Conservation (phyloP, 371 early-diverging fungal genomes). For the Coemansia sp. region DNA sequence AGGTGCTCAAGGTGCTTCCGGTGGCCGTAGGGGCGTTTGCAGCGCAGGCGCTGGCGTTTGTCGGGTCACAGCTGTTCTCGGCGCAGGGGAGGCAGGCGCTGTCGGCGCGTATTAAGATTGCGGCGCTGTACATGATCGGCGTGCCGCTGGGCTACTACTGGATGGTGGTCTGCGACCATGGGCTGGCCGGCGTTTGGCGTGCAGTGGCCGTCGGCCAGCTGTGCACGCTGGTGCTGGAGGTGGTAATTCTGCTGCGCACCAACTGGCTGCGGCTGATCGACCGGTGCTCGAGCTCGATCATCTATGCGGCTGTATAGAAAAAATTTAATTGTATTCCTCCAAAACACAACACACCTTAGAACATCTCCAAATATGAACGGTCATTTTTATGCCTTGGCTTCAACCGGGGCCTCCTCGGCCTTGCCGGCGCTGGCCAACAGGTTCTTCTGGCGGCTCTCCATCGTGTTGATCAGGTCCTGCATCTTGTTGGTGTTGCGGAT, state of each 20-base stretch:
- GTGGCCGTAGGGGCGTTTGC: conserved; percentile 27
- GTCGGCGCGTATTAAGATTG: conserved; percentile 66
- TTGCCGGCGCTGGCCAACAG: conserved; percentile 20
- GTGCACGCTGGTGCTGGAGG: conserved; percentile 26
- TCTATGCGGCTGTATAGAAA: neutral
- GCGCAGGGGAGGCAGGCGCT: conserved; percentile 68
- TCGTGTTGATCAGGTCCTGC: conserved; percentile 61
- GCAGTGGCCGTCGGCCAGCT: conserved; percentile 40
- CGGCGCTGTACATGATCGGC: conserved; percentile 62
- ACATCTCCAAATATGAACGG: neutral
- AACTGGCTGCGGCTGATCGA: conserved; percentile 29
- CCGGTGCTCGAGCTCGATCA: conserved; percentile 17
- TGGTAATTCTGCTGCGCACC: conserved; percentile 22
- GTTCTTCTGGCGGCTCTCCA: conserved; percentile 43
- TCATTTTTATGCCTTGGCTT: neutral
- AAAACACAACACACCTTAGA: neutral
- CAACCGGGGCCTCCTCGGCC: conserved; percentile 10
- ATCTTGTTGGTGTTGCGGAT: conserved; percentile 88
- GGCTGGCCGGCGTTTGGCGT: conserved; percentile 38
- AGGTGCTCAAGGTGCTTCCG: conserved; percentile 49
- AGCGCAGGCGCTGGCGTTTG: conserved; percentile 65
- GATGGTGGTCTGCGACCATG: conserved; percentile 20
- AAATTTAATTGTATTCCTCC: neutral
- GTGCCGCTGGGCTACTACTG: conserved; percentile 66
- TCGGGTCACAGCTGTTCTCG: conserved; percentile 44